A percentile compares a stretch with the other conserved stretches of the same genome.
These are phyloP conservation scores for Magnolia officinalis DNA, from an alignment of 164 flowering plant species.

Conservation along the genomic window DNA sequence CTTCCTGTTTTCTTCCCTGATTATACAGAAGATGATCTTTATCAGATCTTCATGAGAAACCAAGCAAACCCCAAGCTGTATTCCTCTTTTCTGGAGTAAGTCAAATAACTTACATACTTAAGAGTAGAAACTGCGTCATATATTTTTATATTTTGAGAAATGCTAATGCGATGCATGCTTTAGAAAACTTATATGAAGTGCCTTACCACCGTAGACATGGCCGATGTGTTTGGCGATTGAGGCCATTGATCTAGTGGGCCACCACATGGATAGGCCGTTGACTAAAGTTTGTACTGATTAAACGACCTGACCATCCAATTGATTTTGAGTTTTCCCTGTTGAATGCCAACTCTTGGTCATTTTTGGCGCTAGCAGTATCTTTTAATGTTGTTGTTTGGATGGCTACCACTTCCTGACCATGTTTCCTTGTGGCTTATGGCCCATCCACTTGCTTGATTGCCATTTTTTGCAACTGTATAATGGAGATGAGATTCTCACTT, in stretches of 20 bases:
- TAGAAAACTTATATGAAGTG: not conserved
- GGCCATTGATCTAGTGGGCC: not conserved
- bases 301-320: not conserved
- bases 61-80: slow-evolving; percentile 65
- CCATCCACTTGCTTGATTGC: not conserved
- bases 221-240: not conserved
- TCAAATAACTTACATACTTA: not conserved
- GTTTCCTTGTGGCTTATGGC: not conserved
- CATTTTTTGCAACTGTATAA: no score
- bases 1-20: slow-evolving; percentile 67
- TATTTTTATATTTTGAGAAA: not conserved
- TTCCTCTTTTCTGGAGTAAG: slow-evolving; percentile 87
- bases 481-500: no score
- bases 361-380: not conserved
- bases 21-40: slow-evolving; percentile 69
- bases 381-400: not conserved
- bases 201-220: not conserved
- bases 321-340: not conserved
- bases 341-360: not conserved
- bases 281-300: not conserved
- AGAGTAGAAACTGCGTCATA: not conserved
- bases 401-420: not conserved
- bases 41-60: slow-evolving; percentile 62
- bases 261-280: not conserved
- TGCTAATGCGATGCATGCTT: not conserved